Conservation (phyloP, 129 eudicot genomes). For the Flaveria bidentis region DNA sequence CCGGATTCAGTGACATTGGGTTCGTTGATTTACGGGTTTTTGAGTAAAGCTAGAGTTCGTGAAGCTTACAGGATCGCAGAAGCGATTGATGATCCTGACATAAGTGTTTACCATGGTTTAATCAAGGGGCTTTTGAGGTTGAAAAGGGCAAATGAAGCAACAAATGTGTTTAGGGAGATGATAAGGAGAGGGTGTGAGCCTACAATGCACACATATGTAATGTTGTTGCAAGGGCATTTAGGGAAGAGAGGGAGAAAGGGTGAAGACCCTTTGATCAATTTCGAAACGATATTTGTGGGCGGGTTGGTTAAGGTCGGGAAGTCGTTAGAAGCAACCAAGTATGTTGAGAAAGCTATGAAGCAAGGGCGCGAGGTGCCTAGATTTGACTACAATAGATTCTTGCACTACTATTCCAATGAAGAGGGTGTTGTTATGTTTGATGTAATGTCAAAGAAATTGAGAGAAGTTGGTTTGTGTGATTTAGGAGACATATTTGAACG, state of each 20-base stretch:
- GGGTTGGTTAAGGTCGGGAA: conserved; percentile 84
- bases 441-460: conserved; percentile 64
- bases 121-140: conserved; percentile 76
- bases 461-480: conserved; percentile 90
- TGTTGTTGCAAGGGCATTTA: conserved; percentile 88
- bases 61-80: conserved; percentile 61
- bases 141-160: conserved; percentile 71
- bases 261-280: conserved; percentile 72
- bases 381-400: conserved; percentile 79
- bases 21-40: conserved; percentile 57
- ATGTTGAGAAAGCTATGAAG: conserved; percentile 62
- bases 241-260: conserved; percentile 89
- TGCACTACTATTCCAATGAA: conserved; percentile 81
- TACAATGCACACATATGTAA: conserved; percentile 86
- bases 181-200: conserved; percentile 90
- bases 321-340: conserved; percentile 70
- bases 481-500: conserved; percentile 74
- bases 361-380: conserved; percentile 80
- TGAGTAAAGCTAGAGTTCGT: conserved; percentile 56
- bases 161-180: conserved; percentile 90
- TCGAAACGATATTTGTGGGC: conserved; percentile 83
- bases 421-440: conserved; percentile 87
- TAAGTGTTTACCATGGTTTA: conserved; percentile 65
- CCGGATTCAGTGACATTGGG: conserved; percentile 52
- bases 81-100: conserved; percentile 52